phyloP scores from a whole-genome alignment of 2,329 filamentous ascomycete genomes.

The Fusarium nygamai region DNA sequence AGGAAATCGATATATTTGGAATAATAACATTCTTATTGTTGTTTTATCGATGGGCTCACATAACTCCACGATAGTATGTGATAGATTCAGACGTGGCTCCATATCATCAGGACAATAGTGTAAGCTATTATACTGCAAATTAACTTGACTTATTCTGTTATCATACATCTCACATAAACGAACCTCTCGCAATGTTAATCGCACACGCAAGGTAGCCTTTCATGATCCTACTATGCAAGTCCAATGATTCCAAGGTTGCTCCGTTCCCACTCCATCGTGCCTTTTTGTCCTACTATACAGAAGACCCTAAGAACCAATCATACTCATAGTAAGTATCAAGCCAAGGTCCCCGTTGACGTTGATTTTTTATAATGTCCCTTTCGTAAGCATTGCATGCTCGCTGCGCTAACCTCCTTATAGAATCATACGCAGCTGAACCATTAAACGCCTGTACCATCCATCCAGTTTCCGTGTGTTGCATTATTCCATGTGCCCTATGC shows the following conservation, averaged over 20 bases:
- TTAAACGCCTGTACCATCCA: slow-evolving; percentile 32
- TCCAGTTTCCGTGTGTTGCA: slow-evolving; percentile 18
- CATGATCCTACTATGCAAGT: slow-evolving; percentile 25
- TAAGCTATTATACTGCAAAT: neutral
- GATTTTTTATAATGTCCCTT: slow-evolving; percentile 29
- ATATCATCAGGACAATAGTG: neutral
- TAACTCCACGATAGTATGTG: neutral
- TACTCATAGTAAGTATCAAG: slow-evolving; percentile 18
- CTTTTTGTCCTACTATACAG: slow-evolving; percentile 41
- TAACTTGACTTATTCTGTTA: neutral
- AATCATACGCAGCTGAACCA: slow-evolving; percentile 22
- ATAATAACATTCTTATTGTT: neutral
- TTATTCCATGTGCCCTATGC: slow-evolving; percentile 28
- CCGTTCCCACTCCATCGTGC: neutral
- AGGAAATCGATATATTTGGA: neutral
- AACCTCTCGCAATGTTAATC: neutral
- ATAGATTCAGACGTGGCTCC: neutral
- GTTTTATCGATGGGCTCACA: neutral
- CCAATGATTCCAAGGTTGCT: slow-evolving; percentile 22
- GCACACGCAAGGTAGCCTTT: slow-evolving; percentile 16
- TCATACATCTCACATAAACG: neutral
- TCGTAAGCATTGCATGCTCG: slow-evolving; percentile 32
- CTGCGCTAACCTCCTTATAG: slow-evolving; percentile 15
- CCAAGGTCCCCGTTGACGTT: slow-evolving; percentile 2
- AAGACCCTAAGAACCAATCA: slow-evolving; percentile 13